phyloP scores from a whole-genome alignment of 371 early-diverging fungal genomes.

The Rhizopus stolonifer region DNA sequence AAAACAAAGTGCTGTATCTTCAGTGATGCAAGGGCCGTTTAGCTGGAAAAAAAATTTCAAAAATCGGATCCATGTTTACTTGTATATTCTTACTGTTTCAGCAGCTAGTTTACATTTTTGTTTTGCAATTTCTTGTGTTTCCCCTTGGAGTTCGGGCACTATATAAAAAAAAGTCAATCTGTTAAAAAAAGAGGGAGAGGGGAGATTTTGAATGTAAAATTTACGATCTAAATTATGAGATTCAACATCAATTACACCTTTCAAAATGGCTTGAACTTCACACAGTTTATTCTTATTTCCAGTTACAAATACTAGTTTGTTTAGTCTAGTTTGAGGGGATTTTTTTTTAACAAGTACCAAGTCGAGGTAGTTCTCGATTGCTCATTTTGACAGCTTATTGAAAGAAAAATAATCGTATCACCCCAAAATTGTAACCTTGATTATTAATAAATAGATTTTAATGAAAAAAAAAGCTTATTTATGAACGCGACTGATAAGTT shows the following conservation, averaged over 20 bases:
- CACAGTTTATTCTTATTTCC: constrained; percentile 93
- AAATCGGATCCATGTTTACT: no score
- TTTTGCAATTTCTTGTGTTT: constrained; percentile 68
- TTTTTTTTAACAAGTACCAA: constrained; percentile 4
- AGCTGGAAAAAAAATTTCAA: constrained; percentile 39
- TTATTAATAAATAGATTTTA: no score
- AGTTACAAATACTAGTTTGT: constrained; percentile 44
- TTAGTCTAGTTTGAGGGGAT: neutral
- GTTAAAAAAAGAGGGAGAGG: neutral
- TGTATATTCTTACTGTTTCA: constrained; percentile 40
- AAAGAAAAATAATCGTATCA: neutral
- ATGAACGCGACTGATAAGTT: no score
- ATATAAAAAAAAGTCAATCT: no score
- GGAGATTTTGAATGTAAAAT: constrained; percentile 19
- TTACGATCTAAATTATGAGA: constrained; percentile 75
- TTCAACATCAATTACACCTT: constrained; percentile 61
- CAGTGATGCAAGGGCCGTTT: constrained; percentile 85
- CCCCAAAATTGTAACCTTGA: no score
- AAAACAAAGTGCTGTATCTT: constrained; percentile 94
- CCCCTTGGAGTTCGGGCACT: constrained; percentile 92
- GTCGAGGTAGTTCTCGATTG: constrained; percentile 10
- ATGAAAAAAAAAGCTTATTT: no score
- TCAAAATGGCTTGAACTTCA: constrained; percentile 86
- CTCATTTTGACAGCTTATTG: neutral
- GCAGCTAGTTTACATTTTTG: constrained; percentile 83